These are phyloP conservation scores for Neonectria hederae DNA, from an alignment of 2,329 filamentous ascomycete genomes.

Conservation along the genomic window DNA sequence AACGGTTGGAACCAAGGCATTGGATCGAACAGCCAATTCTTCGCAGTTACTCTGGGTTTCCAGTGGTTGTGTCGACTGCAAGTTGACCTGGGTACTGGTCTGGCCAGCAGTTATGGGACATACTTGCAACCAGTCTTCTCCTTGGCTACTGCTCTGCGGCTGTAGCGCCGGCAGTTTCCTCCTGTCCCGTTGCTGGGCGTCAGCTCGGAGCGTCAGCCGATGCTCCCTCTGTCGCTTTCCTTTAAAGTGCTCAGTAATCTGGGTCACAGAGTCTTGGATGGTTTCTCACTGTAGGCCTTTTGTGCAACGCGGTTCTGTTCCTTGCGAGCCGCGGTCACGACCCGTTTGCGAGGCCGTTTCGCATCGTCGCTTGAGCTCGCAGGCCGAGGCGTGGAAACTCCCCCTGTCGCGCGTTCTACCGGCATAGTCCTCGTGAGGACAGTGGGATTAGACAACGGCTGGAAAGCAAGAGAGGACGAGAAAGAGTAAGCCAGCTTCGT, in stretches of 20 bases:
- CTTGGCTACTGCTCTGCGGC: neutral
- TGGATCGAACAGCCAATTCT: neutral
- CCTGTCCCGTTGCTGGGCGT: neutral
- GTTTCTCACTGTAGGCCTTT: slow-evolving; percentile 33
- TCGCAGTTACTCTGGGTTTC: neutral
- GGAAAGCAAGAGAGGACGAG: neutral
- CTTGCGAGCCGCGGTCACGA: slow-evolving; percentile 34
- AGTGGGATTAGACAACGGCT: neutral
- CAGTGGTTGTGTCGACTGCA: neutral
- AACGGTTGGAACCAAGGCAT: neutral
- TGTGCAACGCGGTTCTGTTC: slow-evolving; percentile 42
- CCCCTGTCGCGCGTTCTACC: neutral
- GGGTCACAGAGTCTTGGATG: neutral
- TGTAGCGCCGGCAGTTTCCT: neutral
- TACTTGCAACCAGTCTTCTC: neutral
- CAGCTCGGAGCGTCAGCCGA: neutral
- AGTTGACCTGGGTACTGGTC: too few relatives aligned
- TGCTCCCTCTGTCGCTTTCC: slow-evolving; percentile 34
- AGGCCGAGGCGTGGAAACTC: neutral
- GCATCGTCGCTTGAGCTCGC: neutral
- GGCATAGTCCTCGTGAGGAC: neutral
- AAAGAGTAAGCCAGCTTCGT: neutral
- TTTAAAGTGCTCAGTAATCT: neutral
- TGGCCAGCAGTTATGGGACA: neutral
- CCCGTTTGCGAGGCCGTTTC: slow-evolving; percentile 20